Percentiles rank a stretch among this genome's conserved stretches.
Conservation (phyloP, 1,284 basidiomycete genomes). For the Melampsora americana region DNA sequence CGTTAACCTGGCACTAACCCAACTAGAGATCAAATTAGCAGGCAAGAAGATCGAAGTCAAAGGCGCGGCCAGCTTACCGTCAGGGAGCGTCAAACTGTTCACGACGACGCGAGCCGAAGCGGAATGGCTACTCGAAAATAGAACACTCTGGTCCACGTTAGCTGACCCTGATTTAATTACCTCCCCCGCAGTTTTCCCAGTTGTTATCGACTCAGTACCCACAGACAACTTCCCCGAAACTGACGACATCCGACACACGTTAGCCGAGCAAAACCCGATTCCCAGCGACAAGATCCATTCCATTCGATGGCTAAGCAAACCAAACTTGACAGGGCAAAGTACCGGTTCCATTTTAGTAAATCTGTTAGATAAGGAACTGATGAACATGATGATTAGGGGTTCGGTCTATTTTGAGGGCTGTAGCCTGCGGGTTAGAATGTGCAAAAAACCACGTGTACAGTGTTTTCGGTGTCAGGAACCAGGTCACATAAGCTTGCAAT, state of each 20-base stretch:
- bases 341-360: neutral
- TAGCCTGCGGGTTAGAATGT: neutral
- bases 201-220: neutral
- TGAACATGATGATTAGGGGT: neutral
- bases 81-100: neutral
- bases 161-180: neutral
- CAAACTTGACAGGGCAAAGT: neutral
- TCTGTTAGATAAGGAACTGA: neutral
- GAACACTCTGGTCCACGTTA: neutral
- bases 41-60: constrained; percentile 1
- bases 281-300: neutral
- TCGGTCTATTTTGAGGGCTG: neutral
- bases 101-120: neutral
- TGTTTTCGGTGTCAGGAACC: too few species aligned
- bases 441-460: neutral
- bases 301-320: neutral
- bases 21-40: neutral
- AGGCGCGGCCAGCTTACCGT: neutral
- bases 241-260: neutral
- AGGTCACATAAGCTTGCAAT: neutral
- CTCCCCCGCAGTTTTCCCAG: neutral
- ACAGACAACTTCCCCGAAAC: neutral
- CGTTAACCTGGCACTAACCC: neutral
- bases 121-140: neutral
- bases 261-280: neutral